Conservation (phyloP, 805 yeast genomes). For the Nakazawaea wickerhamii region DNA sequence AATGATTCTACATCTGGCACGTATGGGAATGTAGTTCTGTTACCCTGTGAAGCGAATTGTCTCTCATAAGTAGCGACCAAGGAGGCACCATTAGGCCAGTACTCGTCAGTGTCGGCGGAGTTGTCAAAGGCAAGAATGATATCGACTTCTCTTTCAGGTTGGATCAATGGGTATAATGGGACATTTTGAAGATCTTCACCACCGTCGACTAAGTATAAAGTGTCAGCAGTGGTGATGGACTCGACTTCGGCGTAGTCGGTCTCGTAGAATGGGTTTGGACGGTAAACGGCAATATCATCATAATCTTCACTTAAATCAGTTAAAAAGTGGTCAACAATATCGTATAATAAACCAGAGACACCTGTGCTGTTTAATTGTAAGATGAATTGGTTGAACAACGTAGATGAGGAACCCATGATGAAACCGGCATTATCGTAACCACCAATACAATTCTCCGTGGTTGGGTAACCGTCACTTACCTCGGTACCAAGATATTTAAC, state of each 20-base stretch:
- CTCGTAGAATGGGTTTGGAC: slow-evolving; percentile 66
- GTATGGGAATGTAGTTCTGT: slow-evolving; percentile 67
- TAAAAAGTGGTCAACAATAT: slow-evolving; percentile 42
- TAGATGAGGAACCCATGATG: slow-evolving; percentile 76
- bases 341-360: slow-evolving; percentile 38
- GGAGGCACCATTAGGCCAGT: slow-evolving; percentile 69
- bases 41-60: slow-evolving; percentile 39
- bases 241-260: slow-evolving; percentile 30
- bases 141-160: slow-evolving; percentile 57
- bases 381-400: slow-evolving; percentile 67
- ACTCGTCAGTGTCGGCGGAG: slow-evolving; percentile 53
- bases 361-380: slow-evolving; percentile 52
- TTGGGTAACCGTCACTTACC: slow-evolving; percentile 54
- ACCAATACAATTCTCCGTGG: slow-evolving; percentile 42
- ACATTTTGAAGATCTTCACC: slow-evolving; percentile 74
- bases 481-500: slow-evolving; percentile 66
- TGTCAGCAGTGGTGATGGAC: slow-evolving; percentile 33
- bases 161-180: slow-evolving; percentile 61
- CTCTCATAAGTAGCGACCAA: slow-evolving; percentile 51
- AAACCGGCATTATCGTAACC: slow-evolving; percentile 83
- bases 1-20: slow-evolving; percentile 70
- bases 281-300: slow-evolving; percentile 64
- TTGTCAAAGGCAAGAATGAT: slow-evolving; percentile 61
- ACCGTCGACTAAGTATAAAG: slow-evolving; percentile 65
- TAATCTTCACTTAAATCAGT: slow-evolving; percentile 41